phyloP scores from a whole-genome alignment of 2,329 filamentous ascomycete species.

The Fusarium drepaniforme region DNA sequence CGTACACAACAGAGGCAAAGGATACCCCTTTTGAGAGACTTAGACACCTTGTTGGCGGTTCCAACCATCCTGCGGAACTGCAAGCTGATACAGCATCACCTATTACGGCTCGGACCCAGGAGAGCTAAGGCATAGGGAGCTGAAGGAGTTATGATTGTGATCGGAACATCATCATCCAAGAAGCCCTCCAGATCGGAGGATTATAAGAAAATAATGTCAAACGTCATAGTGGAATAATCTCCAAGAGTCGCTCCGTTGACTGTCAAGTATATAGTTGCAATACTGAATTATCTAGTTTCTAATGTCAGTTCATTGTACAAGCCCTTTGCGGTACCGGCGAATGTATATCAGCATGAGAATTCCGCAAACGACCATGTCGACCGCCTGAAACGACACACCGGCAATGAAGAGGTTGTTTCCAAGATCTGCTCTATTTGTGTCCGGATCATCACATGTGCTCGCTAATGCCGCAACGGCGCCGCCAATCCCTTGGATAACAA shows the following conservation, averaged over 20 bases:
- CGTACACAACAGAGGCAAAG: not conserved
- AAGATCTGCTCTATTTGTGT: too few relatives aligned
- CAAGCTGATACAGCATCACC: not conserved
- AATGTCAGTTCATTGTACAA: too few relatives aligned
- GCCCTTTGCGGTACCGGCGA: too few relatives aligned
- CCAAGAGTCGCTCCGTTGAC: not conserved
- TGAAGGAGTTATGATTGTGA: not conserved
- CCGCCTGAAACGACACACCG: too few relatives aligned
- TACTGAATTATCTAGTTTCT: too few relatives aligned
- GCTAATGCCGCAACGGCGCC: too few relatives aligned
- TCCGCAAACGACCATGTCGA: too few relatives aligned
- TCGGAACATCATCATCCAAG: not conserved
- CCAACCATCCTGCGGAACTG: not conserved
- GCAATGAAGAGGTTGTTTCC: too few relatives aligned
- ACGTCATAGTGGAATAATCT: not conserved
- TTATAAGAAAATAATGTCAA: not conserved
- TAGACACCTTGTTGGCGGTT: not conserved
- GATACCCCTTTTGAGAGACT: not conserved
- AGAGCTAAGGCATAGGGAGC: not conserved
- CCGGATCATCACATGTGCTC: too few relatives aligned
- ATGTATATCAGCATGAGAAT: too few relatives aligned
- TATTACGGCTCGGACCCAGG: not conserved
- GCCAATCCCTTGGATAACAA: too few relatives aligned
- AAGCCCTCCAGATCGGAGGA: not conserved
- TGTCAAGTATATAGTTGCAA: not conserved